Percentiles rank a stretch among this genome's conserved stretches.
These are phyloP conservation scores for Brassica nigra DNA, from an alignment of 345 rosid species.

Conservation along the genomic window DNA sequence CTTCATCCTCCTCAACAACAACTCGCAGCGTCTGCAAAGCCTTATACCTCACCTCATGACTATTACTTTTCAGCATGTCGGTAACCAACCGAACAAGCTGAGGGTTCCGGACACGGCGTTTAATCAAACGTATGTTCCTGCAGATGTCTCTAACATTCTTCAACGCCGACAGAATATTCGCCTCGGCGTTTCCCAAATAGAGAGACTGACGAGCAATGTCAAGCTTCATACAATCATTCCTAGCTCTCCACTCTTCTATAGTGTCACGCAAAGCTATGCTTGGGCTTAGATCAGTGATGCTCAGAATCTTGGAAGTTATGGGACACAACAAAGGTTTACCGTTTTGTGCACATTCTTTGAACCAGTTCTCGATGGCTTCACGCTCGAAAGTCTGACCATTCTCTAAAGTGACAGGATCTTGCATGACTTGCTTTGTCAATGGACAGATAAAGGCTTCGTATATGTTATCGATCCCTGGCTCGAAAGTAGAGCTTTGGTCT, in stretches of 20 bases:
- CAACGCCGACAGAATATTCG: constrained; percentile 62
- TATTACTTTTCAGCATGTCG: constrained; percentile 73
- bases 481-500: constrained; percentile 68
- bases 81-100: constrained; percentile 76
- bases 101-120: constrained; percentile 59
- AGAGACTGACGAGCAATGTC: constrained; percentile 78
- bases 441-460: constrained; percentile 95
- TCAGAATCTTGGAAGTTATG: constrained; percentile 64
- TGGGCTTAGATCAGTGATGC: constrained; percentile 64
- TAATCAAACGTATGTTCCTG: constrained; percentile 56
- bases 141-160: constrained; percentile 59
- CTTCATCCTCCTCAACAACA: constrained; percentile 77
- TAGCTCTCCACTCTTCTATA: constrained; percentile 94
- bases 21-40: constrained; percentile 76
- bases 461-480: constrained; percentile 69
- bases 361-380: constrained; percentile 87
- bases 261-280: constrained; percentile 82
- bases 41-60: constrained; percentile 71
- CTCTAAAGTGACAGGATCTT: constrained; percentile 82
- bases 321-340: constrained; percentile 76
- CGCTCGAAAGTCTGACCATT: constrained; percentile 91
- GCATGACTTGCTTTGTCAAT: constrained; percentile 87
- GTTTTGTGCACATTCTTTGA: constrained; percentile 66
- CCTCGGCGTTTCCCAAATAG: constrained; percentile 60
- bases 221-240: constrained; percentile 85